A percentile compares a stretch with the other conserved stretches of the same genome.
Conservation (phyloP, 768 basidiomycete species). For the Psilocybe cyanescens region DNA sequence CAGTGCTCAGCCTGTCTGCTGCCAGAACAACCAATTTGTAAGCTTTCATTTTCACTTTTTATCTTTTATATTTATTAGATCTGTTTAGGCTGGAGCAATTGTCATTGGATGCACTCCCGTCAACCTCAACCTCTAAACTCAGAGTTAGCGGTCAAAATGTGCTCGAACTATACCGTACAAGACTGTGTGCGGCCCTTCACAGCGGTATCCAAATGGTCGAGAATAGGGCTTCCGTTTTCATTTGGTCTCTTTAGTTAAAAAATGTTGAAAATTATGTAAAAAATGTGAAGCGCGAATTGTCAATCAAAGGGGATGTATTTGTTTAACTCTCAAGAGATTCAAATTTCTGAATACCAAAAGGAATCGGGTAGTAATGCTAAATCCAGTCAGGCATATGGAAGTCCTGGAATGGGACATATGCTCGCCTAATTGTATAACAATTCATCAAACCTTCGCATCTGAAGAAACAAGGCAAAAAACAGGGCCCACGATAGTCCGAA, state of each 20-base stretch:
- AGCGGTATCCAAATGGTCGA: background rate
- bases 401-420: no score
- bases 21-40: conserved; percentile 22
- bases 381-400: no score
- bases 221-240: background rate
- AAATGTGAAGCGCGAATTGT: background rate
- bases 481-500: no score
- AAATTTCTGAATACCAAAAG: no score
- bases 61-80: background rate
- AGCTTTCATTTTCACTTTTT: background rate
- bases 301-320: no score
- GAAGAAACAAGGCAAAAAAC: no score
- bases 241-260: background rate
- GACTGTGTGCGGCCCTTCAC: background rate
- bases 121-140: conserved; percentile 12
- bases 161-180: background rate
- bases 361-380: no score
- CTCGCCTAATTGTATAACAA: no score
- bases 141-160: background rate
- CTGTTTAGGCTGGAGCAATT: conserved; percentile 18
- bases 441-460: no score
- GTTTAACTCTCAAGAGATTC: no score
- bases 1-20: conserved; percentile 24
- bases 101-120: conserved; percentile 19
- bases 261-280: background rate